Evolutionary conservation across 2,329 filamentous ascomycete genomes (phyloP), one percentile per base, ranked within the genome.

Genomic region (Verticillium nubilum): DNA sequence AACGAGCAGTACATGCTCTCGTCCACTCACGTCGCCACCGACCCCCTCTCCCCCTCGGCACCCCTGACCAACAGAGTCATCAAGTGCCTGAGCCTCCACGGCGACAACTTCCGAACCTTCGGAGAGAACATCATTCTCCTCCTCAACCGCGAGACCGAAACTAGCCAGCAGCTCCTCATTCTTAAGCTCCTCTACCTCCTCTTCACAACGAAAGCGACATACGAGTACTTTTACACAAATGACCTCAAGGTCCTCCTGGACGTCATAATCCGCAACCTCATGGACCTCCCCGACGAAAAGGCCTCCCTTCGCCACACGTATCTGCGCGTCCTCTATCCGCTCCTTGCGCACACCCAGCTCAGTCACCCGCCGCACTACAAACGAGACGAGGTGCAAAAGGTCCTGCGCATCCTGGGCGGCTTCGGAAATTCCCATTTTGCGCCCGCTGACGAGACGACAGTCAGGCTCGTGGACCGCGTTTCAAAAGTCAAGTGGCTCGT

Each of bases 171-270:
- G 74, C 82, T 99, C 27, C 83, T 99, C n/a, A 98, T 98, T 61
- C 81, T 99, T 50, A 99, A 99, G 75, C 85, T 97, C 4, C 80
- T 99, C 28, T 99, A 98, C 74, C 85, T 99, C 35, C 83, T 99
- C 10, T 99, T 99, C 75, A 97, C 93, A 4, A 98, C 92, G 10
- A 86, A 86, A 59, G 85, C 89, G 17, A 99, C 95, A 0, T 92
- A 95, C 72, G 95, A 99, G 75, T 99, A 98, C 74, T 99, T 99
- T 71, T 99, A 98, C 74, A 97, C 92, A 28, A 99, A 99, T 71
- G 95, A 99, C 69, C 81, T 99, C 29, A 90, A 92, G 60, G 95
- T 99, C 4, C 84, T 99, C 17, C 82, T 98, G 54, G 95, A 99
- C 70, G 95, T 99, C 64, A 92, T 99, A 60, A 91, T 99, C 62